phyloP scores from a whole-genome alignment of 1,139 yeast species.

The Taphrina wiesneri region DNA sequence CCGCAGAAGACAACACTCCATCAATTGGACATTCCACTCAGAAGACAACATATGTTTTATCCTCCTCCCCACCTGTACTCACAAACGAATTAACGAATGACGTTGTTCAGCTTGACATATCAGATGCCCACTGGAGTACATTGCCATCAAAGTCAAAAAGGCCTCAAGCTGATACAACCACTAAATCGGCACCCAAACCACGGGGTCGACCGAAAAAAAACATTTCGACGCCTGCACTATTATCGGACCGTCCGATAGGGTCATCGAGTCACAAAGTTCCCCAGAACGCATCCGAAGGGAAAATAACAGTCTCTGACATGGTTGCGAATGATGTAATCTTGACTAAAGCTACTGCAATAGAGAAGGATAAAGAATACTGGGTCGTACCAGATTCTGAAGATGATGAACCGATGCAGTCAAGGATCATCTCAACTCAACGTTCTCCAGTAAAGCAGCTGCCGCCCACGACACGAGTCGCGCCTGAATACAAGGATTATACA shows the following conservation, averaged over 20 bases:
- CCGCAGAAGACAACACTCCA: not conserved
- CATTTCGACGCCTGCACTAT: too few relatives aligned
- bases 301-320: too few relatives aligned
- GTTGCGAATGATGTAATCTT: too few relatives aligned
- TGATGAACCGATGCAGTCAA: not conserved
- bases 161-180: too few relatives aligned
- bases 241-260: too few relatives aligned
- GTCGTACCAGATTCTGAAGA: constrained; percentile 17
- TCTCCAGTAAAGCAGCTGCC: not conserved
- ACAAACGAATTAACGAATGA: not conserved
- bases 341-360: too few relatives aligned
- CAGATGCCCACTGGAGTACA: not conserved
- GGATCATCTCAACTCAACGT: not conserved
- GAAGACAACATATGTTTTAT: not conserved
- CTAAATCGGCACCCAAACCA: too few relatives aligned
- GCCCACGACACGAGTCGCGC: not conserved
- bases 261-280: too few relatives aligned
- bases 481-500: constrained; percentile 15
- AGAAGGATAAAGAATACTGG: not conserved
- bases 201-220: too few relatives aligned
- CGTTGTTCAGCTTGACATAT: not conserved
- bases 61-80: not conserved
- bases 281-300: too few relatives aligned
- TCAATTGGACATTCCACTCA: not conserved
- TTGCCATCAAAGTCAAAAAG: too few relatives aligned